phyloP scores from a whole-genome alignment of 371 early-diverging fungal genomes.

The Mortierella sp. region DNA sequence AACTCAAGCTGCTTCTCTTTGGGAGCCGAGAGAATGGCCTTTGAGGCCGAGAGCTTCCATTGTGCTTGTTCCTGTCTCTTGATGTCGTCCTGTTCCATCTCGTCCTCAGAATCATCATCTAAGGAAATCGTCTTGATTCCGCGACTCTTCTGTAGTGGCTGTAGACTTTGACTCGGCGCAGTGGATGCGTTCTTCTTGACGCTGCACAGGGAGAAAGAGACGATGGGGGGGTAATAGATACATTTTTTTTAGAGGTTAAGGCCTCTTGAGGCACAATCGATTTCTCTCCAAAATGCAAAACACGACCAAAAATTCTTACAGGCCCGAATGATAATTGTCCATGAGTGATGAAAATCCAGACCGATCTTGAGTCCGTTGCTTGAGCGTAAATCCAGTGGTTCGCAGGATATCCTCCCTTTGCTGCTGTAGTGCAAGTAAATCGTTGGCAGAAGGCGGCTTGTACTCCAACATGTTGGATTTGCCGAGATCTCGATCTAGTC shows the following conservation, averaged over 20 bases:
- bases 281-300: too few species aligned
- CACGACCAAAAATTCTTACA: constrained; percentile 10
- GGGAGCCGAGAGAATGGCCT: constrained; percentile 16
- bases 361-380: constrained; percentile 18
- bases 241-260: too few species aligned
- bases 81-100: constrained; percentile 10
- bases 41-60: constrained; percentile 21
- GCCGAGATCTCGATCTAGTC: not conserved
- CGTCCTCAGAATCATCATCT: constrained; percentile 42
- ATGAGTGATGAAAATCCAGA: constrained; percentile 17
- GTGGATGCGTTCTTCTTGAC: too few species aligned
- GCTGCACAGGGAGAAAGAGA: too few species aligned
- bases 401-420: constrained; percentile 18
- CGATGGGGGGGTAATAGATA: too few species aligned
- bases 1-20: constrained; percentile 19
- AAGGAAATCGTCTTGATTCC: constrained; percentile 17
- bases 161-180: too few species aligned
- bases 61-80: constrained; percentile 12
- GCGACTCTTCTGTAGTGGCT: not conserved
- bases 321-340: constrained; percentile 13
- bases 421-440: constrained; percentile 13
- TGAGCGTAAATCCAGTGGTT: constrained; percentile 6
- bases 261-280: too few species aligned
- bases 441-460: constrained; percentile 14
- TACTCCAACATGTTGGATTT: not conserved